These are phyloP conservation scores for Cardamine chenopodiifolia DNA, from an alignment of 345 rosid genomes.

Conservation along the genomic window DNA sequence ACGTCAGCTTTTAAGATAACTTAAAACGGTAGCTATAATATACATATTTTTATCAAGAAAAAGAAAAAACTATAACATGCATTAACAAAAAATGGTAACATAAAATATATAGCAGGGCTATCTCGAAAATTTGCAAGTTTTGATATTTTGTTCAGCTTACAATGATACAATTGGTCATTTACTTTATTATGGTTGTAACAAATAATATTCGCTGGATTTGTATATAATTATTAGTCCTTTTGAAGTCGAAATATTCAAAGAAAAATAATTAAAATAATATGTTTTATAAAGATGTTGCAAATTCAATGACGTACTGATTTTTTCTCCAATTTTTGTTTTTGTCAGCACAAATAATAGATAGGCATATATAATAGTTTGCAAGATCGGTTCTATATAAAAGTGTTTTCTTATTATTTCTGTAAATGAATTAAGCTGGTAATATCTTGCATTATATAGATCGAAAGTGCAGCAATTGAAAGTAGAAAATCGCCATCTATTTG, in stretches of 20 bases:
- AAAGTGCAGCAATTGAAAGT: slow-evolving; percentile 27
- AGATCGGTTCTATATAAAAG: neutral
- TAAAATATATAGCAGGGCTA: too few relatives aligned
- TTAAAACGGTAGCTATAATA: neutral
- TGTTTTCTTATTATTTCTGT: neutral
- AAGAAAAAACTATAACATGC: too few relatives aligned
- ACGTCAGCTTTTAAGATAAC: slow-evolving; percentile 39
- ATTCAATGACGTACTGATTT: neutral
- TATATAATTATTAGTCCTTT: neutral
- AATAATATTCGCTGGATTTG: neutral
- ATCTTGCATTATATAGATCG: slow-evolving; percentile 10
- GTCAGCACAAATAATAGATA: neutral
- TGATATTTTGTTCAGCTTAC: too few relatives aligned
- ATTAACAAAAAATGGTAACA: neutral
- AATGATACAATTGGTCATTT: too few relatives aligned
- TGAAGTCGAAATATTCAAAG: neutral
- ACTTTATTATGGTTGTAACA: neutral
- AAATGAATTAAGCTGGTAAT: neutral
- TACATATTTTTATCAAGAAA: too few relatives aligned
- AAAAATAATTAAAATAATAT: neutral
- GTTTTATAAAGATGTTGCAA: neutral
- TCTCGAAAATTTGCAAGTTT: too few relatives aligned
- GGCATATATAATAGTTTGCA: neutral
- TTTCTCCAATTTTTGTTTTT: neutral
- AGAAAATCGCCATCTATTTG: slow-evolving; percentile 27